Evolutionary conservation across 345 rosid species (phyloP).

Genomic region (Syzygium grande): DNA sequence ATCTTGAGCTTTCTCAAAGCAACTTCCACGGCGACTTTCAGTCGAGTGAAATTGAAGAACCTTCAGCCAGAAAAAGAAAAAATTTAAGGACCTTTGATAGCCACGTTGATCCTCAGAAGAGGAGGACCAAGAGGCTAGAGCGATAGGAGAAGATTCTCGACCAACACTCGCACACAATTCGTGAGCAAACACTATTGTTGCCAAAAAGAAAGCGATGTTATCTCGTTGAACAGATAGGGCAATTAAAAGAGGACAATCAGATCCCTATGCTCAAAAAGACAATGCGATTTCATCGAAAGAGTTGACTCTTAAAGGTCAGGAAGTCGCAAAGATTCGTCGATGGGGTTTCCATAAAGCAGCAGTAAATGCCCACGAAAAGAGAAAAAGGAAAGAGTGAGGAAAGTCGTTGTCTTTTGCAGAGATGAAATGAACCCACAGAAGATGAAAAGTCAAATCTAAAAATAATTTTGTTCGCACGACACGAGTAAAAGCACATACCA

Average conservation of each 20-base stretch:
- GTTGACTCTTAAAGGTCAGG: not conserved
- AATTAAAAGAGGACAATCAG: not conserved
- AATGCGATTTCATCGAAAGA: not conserved
- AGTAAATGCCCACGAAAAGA: not conserved
- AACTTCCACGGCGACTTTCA: not conserved
- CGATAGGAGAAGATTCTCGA: not conserved
- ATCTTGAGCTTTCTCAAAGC: not conserved
- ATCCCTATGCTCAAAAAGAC: not conserved
- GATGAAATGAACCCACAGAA: not conserved
- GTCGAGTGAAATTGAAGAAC: not conserved
- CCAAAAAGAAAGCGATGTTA: not conserved
- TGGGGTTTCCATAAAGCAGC: not conserved
- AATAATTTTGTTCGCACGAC: not conserved
- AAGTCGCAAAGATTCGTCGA: not conserved
- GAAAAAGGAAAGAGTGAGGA: not conserved
- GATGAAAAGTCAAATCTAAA: not conserved
- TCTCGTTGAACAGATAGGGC: not conserved
- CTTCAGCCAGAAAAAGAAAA: not conserved
- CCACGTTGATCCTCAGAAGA: not conserved
- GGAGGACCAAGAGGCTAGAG: not conserved
- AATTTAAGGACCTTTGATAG: not conserved
- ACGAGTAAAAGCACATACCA: conserved; percentile 35
- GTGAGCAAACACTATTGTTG: not conserved
- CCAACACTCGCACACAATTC: not conserved
- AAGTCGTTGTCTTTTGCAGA: not conserved